Percentiles rank a stretch among this genome's conserved stretches.
These are phyloP conservation scores for Nigrograna mackinnonii DNA, from an alignment of 2,329 filamentous ascomycete species.

Conservation along the genomic window DNA sequence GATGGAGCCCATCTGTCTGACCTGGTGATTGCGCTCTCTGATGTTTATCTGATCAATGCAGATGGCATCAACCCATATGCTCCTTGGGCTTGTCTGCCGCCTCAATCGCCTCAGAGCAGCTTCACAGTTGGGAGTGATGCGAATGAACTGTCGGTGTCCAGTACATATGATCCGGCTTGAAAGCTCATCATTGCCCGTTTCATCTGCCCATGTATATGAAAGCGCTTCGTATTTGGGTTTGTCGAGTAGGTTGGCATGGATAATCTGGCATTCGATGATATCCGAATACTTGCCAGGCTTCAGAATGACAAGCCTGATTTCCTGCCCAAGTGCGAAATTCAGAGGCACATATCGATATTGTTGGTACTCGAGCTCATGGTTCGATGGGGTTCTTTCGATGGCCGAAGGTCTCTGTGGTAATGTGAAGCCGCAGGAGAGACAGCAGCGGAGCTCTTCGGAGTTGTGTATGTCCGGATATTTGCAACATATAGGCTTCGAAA, in stretches of 20 bases:
- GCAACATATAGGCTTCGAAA: too few relatives aligned
- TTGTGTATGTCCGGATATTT: not conserved
- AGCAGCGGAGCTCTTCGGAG: slow-evolving; percentile 4
- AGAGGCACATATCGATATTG: not conserved
- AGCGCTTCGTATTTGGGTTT: slow-evolving; percentile 20
- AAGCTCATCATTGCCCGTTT: slow-evolving; percentile 2
- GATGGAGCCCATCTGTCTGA: slow-evolving; percentile 10
- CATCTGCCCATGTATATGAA: slow-evolving; percentile 23
- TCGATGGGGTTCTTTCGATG: not conserved
- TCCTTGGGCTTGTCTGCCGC: not conserved
- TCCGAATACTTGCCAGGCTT: not conserved
- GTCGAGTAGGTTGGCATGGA: slow-evolving; percentile 15
- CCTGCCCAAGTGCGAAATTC: slow-evolving; percentile 1
- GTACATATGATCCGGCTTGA: slow-evolving; percentile 4
- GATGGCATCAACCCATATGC: slow-evolving; percentile 23
- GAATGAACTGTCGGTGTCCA: not conserved
- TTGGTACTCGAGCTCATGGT: not conserved
- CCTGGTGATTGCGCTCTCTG: slow-evolving; percentile 14
- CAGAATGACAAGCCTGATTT: not conserved
- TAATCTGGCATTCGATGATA: slow-evolving; percentile 12
- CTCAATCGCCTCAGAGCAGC: slow-evolving; percentile 10
- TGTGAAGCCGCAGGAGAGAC: not conserved
- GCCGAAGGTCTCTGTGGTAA: not conserved
- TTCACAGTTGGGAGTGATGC: slow-evolving; percentile 11
- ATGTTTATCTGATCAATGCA: slow-evolving; percentile 21